These are phyloP conservation scores for Gossypium laxum DNA, from an alignment of 441 rosid genomes.

Conservation along the genomic window DNA sequence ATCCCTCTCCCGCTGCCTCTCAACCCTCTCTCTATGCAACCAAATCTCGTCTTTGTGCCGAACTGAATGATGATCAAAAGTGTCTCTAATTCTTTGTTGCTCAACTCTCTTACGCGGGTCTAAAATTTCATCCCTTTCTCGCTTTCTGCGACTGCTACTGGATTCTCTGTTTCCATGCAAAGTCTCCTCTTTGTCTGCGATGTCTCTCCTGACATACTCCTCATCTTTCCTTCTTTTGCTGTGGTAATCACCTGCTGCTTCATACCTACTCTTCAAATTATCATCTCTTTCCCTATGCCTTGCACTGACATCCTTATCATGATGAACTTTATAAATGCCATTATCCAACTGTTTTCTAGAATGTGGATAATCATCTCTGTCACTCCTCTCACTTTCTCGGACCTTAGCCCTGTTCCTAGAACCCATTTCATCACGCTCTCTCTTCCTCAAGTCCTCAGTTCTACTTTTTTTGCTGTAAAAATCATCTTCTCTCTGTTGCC, in stretches of 20 bases:
- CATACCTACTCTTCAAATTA: conserved; percentile 47
- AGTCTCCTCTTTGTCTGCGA: conserved; percentile 52
- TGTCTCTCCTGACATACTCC: conserved; percentile 58
- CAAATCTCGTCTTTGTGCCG: conserved; percentile 71
- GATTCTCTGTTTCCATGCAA: conserved; percentile 56
- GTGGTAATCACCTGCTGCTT: conserved; percentile 48
- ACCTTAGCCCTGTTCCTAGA: conserved; percentile 59
- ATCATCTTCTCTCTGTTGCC: conserved; percentile 66
- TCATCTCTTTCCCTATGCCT: conserved; percentile 58
- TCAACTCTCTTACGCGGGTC: conserved; percentile 70
- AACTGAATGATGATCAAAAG: conserved; percentile 54
- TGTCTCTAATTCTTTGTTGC: conserved; percentile 68
- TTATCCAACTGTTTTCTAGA: conserved; percentile 68
- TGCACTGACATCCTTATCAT: conserved; percentile 48
- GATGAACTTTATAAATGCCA: conserved; percentile 43
- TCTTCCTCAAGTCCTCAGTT: conserved; percentile 59
- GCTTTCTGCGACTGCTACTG: conserved; percentile 45
- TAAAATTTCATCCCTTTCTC: conserved; percentile 66
- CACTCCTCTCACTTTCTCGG: conserved; percentile 55
- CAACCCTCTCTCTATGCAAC: conserved; percentile 64
- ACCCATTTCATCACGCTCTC: conserved; percentile 57
- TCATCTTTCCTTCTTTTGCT: conserved; percentile 75
- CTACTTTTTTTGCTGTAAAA: conserved; percentile 45
- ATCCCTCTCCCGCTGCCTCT: conserved; percentile 67
- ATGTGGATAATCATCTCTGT: conserved; percentile 53